Evolutionary conservation across 179 eudicot genomes (phyloP).

Genomic region (Pouteria campechiana): DNA sequence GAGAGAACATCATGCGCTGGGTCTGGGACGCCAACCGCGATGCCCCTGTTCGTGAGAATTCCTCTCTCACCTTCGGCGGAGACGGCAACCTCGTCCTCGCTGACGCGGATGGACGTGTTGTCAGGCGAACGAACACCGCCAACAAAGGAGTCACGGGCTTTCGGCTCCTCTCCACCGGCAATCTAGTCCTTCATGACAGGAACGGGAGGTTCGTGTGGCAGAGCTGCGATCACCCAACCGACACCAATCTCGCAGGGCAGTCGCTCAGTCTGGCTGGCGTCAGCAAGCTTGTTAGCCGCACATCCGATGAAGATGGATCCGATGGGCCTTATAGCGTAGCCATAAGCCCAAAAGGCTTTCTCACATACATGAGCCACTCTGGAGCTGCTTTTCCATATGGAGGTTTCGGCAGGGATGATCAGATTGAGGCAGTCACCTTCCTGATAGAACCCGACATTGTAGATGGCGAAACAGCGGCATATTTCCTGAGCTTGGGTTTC

Average conservation of each 20-base stretch:
- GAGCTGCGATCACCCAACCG: conserved; percentile 48
- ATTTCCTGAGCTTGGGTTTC: background rate
- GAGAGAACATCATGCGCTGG: conserved; percentile 15
- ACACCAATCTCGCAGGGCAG: conserved; percentile 48
- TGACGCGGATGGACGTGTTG: conserved; percentile 10
- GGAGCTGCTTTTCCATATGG: conserved; percentile 7
- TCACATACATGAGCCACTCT: conserved; percentile 3
- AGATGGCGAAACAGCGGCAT: background rate
- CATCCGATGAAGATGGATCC: conserved; percentile 9
- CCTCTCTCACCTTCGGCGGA: conserved; percentile 6
- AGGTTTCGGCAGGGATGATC: background rate
- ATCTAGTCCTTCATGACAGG: conserved; percentile 38
- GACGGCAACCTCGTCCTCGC: conserved; percentile 16
- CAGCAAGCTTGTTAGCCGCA: conserved; percentile 30
- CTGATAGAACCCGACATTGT: background rate
- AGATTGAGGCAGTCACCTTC: background rate
- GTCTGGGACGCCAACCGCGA: conserved; percentile 19
- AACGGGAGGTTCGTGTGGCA: conserved; percentile 39
- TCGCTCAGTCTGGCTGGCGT: conserved; percentile 16
- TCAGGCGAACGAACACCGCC: conserved; percentile 21
- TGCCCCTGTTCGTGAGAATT: conserved; percentile 9
- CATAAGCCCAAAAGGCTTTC: conserved; percentile 20
- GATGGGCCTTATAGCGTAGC: conserved; percentile 39
- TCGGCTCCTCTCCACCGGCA: conserved; percentile 19
- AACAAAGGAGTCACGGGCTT: conserved; percentile 16